Base-by-base conservation (phyloP, 179 eudicot species). In the Actinidia arguta region DNA sequence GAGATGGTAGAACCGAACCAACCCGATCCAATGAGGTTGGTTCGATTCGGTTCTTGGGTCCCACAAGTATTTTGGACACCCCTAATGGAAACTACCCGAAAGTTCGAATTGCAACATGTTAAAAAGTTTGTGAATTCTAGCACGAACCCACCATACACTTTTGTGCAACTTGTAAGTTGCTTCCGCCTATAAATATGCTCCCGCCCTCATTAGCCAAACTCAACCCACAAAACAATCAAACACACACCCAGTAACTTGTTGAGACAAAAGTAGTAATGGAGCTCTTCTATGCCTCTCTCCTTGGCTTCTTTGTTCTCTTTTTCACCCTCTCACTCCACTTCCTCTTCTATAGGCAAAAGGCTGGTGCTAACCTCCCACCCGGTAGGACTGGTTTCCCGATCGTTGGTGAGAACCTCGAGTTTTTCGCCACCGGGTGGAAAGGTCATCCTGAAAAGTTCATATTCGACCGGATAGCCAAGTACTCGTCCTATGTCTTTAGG, bases 401-500 rank as follows among this genome's bases (percentile, higher is more conserved):
- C 0, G 0, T 58, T 1, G 79, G 79, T 5, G 79, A 75, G 51
- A 75, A 31, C 67, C 51, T 75, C 20, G 62, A 75, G 79, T 75
- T 55, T 11, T 31, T 75, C 10, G 25, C 79, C 51, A 58, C 66
- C 31, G 79, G 79, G 1, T 56, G 79, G 79, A 75, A 75, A n/a
- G 79, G 79, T 0, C 66, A 75, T 27, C 79, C 79, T 0, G 79
- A 75, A 9, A 75, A 75, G 24, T 75, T 75, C 79, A 56, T 75
- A 9, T 56, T 39, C 11, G 79, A 75, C 36, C 79, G 67, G 16
- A 75, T 75, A 18, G 50, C 67, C 27, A 75, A 75, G 66, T 75
- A 75, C 79, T 56, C 67, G 7, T 75, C 79, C 3, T 8, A 75
- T 4, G 48, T 75, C 12, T 75, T 55, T 51, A 18, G 17, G 52